A percentile compares a stretch with the other conserved stretches of the same genome.
These are phyloP conservation scores for Colletotrichum sp. DNA, from an alignment of 2,329 filamentous ascomycete species.

Conservation along the genomic window DNA sequence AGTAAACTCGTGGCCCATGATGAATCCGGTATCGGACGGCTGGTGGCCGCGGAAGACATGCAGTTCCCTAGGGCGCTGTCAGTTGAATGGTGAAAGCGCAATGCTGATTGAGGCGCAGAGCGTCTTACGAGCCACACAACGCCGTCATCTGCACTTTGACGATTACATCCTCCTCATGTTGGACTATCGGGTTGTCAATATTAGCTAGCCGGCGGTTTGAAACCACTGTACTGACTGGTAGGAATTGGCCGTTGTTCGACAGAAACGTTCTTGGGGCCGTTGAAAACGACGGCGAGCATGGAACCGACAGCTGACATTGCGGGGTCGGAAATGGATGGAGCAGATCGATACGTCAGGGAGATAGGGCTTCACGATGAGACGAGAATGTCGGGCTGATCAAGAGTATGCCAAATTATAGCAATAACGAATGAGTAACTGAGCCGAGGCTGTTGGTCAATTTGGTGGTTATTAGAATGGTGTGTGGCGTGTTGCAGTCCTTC, in stretches of 20 bases:
- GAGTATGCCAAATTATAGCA: background rate
- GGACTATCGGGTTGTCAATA: constrained; percentile 49
- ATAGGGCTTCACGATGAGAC: background rate
- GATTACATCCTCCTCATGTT: constrained; percentile 76
- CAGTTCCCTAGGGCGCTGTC: constrained; percentile 65
- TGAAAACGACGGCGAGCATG: constrained; percentile 91
- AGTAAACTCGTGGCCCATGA: constrained; percentile 88
- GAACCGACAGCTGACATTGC: constrained; percentile 37
- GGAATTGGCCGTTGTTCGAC: constrained; percentile 84
- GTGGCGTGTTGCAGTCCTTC: background rate
- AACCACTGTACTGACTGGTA: constrained; percentile 47
- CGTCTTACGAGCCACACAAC: constrained; percentile 80
- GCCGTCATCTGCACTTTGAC: constrained; percentile 85
- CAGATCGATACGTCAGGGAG: background rate
- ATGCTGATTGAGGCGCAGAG: constrained; percentile 20
- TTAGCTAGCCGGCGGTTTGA: background rate
- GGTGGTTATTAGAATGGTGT: background rate
- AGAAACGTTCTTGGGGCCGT: constrained; percentile 75
- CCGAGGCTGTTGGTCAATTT: background rate
- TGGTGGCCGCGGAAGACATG: constrained; percentile 88
- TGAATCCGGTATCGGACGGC: constrained; percentile 65
- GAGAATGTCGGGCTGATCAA: background rate
- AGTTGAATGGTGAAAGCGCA: background rate
- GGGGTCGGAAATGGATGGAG: background rate
- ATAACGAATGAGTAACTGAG: background rate